Percentiles rank a stretch among this genome's conserved stretches.
Evolutionary conservation across 768 basidiomycete genomes (phyloP).

Genomic region (Amanita jacksonii): DNA sequence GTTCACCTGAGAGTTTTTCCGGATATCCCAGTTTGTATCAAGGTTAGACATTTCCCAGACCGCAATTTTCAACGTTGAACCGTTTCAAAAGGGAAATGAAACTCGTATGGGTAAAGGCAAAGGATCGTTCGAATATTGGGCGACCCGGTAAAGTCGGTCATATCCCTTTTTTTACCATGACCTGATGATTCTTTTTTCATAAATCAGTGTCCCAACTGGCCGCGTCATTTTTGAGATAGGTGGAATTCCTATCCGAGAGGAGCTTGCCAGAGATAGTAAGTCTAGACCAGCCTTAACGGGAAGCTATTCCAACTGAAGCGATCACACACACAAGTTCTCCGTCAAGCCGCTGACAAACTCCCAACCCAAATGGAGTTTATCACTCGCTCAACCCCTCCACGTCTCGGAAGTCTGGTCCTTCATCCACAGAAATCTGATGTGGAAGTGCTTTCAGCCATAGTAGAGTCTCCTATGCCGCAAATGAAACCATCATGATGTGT

Average conservation of each 20-base stretch:
- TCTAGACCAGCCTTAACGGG: no score
- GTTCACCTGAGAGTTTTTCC: slow-evolving; percentile 89
- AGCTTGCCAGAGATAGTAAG: slow-evolving; percentile 86
- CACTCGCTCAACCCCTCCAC: slow-evolving; percentile 52
- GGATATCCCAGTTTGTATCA: slow-evolving; percentile 94
- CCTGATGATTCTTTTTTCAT: not conserved
- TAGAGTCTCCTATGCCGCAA: not conserved
- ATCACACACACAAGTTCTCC: no score
- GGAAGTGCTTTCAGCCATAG: not conserved
- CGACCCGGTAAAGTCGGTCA: slow-evolving; percentile 56
- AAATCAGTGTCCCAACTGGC: slow-evolving; percentile 79
- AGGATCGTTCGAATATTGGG: slow-evolving; percentile 96
- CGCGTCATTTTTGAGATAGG: slow-evolving; percentile 93
- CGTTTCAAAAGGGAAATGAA: slow-evolving; percentile 70
- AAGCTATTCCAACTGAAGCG: no score
- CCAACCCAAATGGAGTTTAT: slow-evolving; percentile 89
- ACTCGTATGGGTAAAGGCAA: slow-evolving; percentile 99
- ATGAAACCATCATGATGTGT: not conserved
- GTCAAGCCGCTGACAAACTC: slow-evolving; percentile 80
- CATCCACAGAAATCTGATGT: slow-evolving; percentile 28
- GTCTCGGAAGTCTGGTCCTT: slow-evolving; percentile 60
- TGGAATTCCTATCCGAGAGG: slow-evolving; percentile 80
- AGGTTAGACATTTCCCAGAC: slow-evolving; percentile 39
- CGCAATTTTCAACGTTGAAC: slow-evolving; percentile 1
- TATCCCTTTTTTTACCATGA: not conserved